Conservation (phyloP, 306 rosid species). For the Spatholobus suberectus region DNA sequence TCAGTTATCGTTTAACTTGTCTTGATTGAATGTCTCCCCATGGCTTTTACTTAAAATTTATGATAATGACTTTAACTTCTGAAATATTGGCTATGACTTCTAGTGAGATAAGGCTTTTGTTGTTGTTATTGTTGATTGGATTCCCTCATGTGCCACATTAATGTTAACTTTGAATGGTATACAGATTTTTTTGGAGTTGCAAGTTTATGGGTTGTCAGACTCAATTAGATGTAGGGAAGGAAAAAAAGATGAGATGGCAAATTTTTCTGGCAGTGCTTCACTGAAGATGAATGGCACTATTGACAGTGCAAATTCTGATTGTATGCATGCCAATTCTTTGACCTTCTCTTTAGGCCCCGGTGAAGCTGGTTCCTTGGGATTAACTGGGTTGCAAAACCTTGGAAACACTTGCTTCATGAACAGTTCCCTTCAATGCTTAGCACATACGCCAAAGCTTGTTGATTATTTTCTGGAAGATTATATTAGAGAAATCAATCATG, state of each 20-base stretch:
- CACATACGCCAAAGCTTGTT: slow-evolving; percentile 95
- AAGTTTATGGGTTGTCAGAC: slow-evolving; percentile 96
- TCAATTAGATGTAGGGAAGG: slow-evolving; percentile 77
- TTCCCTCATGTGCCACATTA: slow-evolving; percentile 33
- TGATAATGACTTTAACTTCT: slow-evolving; percentile 22
- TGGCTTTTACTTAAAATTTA: slow-evolving; percentile 11
- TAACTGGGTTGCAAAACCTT: slow-evolving; percentile 91
- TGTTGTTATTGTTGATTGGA: background rate
- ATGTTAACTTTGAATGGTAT: slow-evolving; percentile 35
- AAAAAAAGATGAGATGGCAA: slow-evolving; percentile 68
- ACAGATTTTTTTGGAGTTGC: slow-evolving; percentile 90
- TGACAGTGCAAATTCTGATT: slow-evolving; percentile 57
- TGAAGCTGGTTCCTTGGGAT: slow-evolving; percentile 95
- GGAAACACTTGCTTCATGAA: slow-evolving; percentile 99
- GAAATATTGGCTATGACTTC: slow-evolving; percentile 20
- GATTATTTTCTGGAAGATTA: slow-evolving; percentile 98
- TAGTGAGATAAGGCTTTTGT: background rate
- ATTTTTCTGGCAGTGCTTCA: slow-evolving; percentile 55
- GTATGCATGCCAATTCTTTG: slow-evolving; percentile 54
- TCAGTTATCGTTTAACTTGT: background rate
- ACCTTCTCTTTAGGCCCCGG: slow-evolving; percentile 62
- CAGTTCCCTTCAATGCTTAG: slow-evolving; percentile 95
- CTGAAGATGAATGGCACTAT: slow-evolving; percentile 69
- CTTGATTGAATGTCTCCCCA: slow-evolving; percentile 11
- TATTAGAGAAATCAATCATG: slow-evolving; percentile 86